phyloP scores from a whole-genome alignment of 2,329 filamentous ascomycete genomes.

The Bipolaris victoriae region DNA sequence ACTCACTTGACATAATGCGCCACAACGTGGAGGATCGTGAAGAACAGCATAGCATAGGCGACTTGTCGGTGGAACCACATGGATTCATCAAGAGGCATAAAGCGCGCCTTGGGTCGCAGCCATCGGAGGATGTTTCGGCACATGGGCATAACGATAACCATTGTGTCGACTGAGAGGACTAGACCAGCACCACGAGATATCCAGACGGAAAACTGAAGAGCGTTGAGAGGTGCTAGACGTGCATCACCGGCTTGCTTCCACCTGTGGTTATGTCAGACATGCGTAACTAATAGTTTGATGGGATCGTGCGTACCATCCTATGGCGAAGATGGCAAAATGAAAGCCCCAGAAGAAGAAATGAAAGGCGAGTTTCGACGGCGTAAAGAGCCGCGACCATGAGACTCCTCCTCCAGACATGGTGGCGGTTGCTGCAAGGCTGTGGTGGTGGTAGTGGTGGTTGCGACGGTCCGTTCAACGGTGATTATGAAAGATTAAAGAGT shows the following conservation, averaged over 20 bases:
- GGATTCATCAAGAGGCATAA: conserved; percentile 92
- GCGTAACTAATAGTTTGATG: conserved; percentile 23
- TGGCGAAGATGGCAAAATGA: conserved; percentile 79
- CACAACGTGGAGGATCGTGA: conserved; percentile 75
- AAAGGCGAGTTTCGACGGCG: conserved; percentile 74
- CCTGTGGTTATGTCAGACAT: conserved; percentile 58
- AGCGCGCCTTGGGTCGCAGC: conserved; percentile 84
- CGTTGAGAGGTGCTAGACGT: conserved; percentile 78
- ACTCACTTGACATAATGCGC: conserved; percentile 93
- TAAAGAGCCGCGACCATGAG: conserved; percentile 54
- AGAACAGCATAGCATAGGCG: conserved; percentile 86
- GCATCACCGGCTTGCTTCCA: conserved; percentile 74
- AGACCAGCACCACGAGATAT: conserved; percentile 92
- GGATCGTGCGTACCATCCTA: conserved; percentile 74
- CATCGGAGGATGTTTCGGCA: conserved; percentile 88
- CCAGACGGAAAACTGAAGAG: conserved; percentile 88
- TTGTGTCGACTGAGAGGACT: conserved; percentile 80
- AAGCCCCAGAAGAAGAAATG: conserved; percentile 81
- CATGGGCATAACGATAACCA: conserved; percentile 90
- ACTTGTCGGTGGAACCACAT: conserved; percentile 96
- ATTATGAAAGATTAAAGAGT: conserved; percentile 46
- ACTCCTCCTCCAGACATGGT: conserved; percentile 23
- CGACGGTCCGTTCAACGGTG: conserved; percentile 38
- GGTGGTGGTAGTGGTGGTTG: neutral
- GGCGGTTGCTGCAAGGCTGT: neutral